Conservation (phyloP, 805 yeast species). For the Kodamaea hsintzibuensis region DNA sequence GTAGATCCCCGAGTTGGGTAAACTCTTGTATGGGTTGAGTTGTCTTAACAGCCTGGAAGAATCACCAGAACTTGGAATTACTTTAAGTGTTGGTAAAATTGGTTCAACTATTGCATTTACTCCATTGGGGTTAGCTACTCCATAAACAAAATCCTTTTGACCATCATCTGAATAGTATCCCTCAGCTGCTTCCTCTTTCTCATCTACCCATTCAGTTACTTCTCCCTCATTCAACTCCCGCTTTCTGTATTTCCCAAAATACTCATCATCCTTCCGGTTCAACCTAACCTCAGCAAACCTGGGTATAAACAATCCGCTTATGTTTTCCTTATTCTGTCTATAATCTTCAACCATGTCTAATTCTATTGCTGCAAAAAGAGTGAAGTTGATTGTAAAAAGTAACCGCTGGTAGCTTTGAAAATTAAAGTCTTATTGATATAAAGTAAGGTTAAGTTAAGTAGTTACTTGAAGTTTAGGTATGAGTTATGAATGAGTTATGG, state of each 20-base stretch:
- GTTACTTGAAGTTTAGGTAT: too few species aligned
- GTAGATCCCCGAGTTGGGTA: neutral
- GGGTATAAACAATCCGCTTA: neutral
- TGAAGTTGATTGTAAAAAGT: neutral
- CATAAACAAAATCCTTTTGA: neutral
- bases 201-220: neutral
- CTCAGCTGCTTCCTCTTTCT: neutral
- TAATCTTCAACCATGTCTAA: neutral
- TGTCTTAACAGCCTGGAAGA: neutral
- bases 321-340: neutral
- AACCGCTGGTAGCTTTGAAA: neutral
- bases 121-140: too few species aligned
- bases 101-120: too few species aligned
- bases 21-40: neutral
- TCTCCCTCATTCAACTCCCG: neutral
- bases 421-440: too few species aligned
- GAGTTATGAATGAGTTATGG: too few species aligned
- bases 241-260: neutral
- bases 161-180: neutral
- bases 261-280: neutral
- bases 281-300: neutral
- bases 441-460: too few species aligned
- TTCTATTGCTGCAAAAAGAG: neutral
- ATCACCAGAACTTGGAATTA: neutral
- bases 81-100: neutral